Percentiles rank a stretch among this genome's conserved stretches.
These are phyloP conservation scores for Sarocladiaceae sp. DNA, from an alignment of 2,329 filamentous ascomycete genomes.

Conservation along the genomic window DNA sequence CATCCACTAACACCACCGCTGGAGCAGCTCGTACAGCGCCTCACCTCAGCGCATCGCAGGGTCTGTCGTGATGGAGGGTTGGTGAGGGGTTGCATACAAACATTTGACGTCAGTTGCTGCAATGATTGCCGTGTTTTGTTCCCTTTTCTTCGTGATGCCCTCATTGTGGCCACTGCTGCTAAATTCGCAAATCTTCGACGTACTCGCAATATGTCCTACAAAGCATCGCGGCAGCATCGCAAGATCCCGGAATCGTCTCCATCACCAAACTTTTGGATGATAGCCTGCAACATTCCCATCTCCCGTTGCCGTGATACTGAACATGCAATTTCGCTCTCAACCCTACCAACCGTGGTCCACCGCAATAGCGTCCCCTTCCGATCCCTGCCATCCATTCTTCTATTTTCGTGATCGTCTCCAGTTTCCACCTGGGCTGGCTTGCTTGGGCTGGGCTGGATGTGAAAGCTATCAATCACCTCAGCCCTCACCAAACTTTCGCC, in stretches of 20 bases:
- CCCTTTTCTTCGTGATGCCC: background rate
- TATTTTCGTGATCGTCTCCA: background rate
- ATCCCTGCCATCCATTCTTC: constrained; percentile 4
- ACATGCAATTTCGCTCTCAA: constrained; percentile 9
- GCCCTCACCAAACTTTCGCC: too few relatives aligned
- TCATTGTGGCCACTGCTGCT: background rate
- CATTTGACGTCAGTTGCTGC: constrained; percentile 1
- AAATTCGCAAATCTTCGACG: background rate
- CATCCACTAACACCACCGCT: background rate
- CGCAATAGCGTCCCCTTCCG: background rate
- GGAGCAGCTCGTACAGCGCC: constrained; percentile 2
- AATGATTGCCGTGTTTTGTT: background rate
- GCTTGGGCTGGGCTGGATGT: too few relatives aligned
- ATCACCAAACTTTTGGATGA: background rate
- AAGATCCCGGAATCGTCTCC: background rate
- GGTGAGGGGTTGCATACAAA: background rate
- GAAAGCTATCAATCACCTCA: too few relatives aligned
- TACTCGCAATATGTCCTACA: background rate
- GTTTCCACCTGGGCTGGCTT: background rate
- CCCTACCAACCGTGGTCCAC: background rate
- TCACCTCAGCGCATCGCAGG: background rate
- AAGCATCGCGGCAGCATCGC: background rate
- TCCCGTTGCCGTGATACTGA: constrained; percentile 9
- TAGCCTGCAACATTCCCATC: background rate
- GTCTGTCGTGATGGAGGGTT: constrained; percentile 2